Evolutionary conservation across 2,329 filamentous ascomycete species (phyloP).

Genomic region (Aspergillus tubingensis): DNA sequence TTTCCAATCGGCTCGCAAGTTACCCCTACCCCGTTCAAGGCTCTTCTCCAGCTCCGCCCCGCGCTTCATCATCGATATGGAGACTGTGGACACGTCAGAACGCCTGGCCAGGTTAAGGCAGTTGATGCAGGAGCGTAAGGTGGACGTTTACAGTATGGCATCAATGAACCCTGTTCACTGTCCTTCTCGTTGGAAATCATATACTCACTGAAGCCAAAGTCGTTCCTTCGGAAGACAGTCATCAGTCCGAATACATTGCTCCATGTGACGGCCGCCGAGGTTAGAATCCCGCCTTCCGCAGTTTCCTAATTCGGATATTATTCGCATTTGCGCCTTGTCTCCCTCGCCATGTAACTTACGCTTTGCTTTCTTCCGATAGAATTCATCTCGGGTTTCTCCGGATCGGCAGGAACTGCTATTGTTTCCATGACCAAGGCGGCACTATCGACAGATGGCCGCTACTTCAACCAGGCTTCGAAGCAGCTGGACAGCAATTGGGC

Average conservation of each 20-base stretch:
- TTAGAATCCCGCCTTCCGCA: constrained; percentile 34
- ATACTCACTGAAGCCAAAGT: constrained; percentile 60
- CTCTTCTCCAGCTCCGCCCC: constrained; percentile 42
- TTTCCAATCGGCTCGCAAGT: constrained; percentile 30
- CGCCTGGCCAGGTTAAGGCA: constrained; percentile 75
- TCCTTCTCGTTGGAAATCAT: constrained; percentile 14
- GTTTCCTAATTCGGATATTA: background rate
- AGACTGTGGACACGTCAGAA: constrained; percentile 73
- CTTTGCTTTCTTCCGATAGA: constrained; percentile 45
- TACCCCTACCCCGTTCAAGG: constrained; percentile 32
- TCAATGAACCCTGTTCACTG: constrained; percentile 19
- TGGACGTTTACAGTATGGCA: constrained; percentile 84
- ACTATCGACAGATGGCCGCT: constrained; percentile 90
- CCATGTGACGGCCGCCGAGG: constrained; percentile 87
- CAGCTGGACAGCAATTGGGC: constrained; percentile 92
- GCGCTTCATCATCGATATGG: constrained; percentile 62
- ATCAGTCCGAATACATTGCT: constrained; percentile 97
- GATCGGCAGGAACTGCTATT: constrained; percentile 90
- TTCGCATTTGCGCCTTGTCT: constrained; percentile 9
- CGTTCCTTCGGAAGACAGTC: constrained; percentile 93
- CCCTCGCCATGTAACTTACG: constrained; percentile 18
- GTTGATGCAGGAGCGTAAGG: constrained; percentile 81
- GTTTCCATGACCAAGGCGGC: constrained; percentile 84
- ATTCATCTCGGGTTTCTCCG: constrained; percentile 91
- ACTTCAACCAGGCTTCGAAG: constrained; percentile 93